Conservation (phyloP, 345 rosid genomes). For the Draba incana region DNA sequence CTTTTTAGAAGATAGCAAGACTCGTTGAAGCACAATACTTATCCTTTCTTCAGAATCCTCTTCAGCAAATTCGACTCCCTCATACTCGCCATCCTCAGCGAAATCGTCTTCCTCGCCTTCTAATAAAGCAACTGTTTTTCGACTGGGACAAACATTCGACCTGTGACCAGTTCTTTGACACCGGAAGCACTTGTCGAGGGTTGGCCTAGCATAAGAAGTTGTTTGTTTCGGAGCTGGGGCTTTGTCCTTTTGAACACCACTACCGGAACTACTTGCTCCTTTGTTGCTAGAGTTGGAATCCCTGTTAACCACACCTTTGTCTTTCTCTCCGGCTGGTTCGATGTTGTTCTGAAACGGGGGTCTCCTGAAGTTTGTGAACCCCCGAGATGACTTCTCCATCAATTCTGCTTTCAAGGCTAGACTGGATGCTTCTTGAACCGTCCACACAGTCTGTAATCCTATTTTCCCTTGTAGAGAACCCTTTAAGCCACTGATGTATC, state of each 20-base stretch:
- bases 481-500: too few species aligned
- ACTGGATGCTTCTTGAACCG: too few species aligned
- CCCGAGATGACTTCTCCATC: too few species aligned
- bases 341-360: too few species aligned
- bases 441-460: too few species aligned
- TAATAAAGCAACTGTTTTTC: background rate
- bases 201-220: background rate
- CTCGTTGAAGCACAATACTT: background rate
- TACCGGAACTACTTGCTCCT: background rate
- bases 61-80: background rate
- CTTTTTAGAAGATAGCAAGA: background rate
- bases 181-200: background rate
- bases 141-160: background rate
- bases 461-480: too few species aligned
- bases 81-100: background rate
- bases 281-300: background rate
- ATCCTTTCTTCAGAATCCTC: background rate
- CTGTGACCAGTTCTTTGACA: background rate
- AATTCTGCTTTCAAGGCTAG: too few species aligned
- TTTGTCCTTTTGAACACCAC: background rate
- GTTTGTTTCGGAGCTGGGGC: background rate
- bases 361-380: too few species aligned
- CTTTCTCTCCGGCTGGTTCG: background rate
- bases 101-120: background rate
- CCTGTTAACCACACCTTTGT: background rate